Conservation (phyloP, 2,329 filamentous ascomycete genomes). For the Aurifilum marmelostoma region DNA sequence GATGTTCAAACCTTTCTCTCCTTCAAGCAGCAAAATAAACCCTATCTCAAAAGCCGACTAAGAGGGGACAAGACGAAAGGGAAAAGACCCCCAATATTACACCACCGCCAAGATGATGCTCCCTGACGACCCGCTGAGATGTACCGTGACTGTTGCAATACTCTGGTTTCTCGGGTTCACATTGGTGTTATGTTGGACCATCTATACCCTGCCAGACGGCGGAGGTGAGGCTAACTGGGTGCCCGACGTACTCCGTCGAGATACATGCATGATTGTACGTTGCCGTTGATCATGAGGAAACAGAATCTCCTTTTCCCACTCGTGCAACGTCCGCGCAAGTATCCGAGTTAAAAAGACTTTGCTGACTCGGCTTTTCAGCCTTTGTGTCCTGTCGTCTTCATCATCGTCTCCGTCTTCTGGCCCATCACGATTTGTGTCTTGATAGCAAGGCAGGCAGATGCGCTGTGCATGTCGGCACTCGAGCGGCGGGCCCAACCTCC, state of each 20-base stretch:
- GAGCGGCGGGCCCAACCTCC: neutral
- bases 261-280: conserved; percentile 14
- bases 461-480: neutral
- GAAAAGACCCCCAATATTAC: neutral
- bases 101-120: conserved; percentile 4
- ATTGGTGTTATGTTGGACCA: conserved; percentile 18
- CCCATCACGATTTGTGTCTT: conserved; percentile 8
- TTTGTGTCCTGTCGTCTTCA: conserved; percentile 23
- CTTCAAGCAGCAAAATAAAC: neutral
- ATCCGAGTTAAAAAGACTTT: neutral
- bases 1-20: neutral
- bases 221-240: conserved; percentile 18
- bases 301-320: too few relatives aligned
- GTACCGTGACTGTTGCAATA: neutral
- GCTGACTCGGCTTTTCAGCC: conserved; percentile 5
- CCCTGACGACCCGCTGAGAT: conserved; percentile 1
- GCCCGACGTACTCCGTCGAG: conserved; percentile 5
- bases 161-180: conserved; percentile 19
- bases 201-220: conserved; percentile 12
- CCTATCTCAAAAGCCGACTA: too few relatives aligned
- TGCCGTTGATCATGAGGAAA: neutral
- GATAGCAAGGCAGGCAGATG: neutral
- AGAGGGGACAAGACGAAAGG: too few relatives aligned
- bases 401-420: conserved; percentile 24
- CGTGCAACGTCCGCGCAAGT: too few relatives aligned